Percentiles rank a stretch among this genome's conserved stretches.
phyloP scores from a whole-genome alignment of 2,329 filamentous ascomycete genomes.

The Intubia oerlemansii region DNA sequence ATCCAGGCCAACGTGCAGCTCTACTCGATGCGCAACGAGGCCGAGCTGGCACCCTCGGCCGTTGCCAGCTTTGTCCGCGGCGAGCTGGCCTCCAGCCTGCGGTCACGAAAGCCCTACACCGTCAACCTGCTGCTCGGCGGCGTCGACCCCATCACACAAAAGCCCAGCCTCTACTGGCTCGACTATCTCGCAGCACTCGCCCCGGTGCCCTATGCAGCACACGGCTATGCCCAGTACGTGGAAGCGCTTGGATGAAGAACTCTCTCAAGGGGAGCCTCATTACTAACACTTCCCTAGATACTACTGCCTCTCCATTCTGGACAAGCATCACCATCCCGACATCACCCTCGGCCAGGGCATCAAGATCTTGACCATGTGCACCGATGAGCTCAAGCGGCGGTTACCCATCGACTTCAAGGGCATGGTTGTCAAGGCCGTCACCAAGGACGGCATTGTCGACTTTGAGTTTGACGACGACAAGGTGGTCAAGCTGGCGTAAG shows the following conservation, averaged over 20 bases:
- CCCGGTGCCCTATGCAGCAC: conserved; percentile 80
- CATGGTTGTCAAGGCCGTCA: conserved; percentile 81
- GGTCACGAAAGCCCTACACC: conserved; percentile 84
- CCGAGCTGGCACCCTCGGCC: conserved; percentile 72
- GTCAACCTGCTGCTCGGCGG: conserved; percentile 93
- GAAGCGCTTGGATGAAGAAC: no score
- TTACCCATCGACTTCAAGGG: conserved; percentile 99
- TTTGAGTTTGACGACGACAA: conserved; percentile 71
- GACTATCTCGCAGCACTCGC: conserved; percentile 87
- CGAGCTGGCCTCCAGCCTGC: conserved; percentile 75
- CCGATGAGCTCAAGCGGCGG: conserved; percentile 88
- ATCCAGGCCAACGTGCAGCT: conserved; percentile 97
- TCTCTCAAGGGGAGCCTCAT: neutral
- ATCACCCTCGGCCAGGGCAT: conserved; percentile 77
- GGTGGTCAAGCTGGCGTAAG: conserved; percentile 37
- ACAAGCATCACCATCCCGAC: conserved; percentile 96
- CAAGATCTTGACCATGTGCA: conserved; percentile 86
- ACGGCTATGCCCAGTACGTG: conserved; percentile 80
- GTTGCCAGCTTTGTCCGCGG: conserved; percentile 85
- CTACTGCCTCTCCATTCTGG: conserved; percentile 92
- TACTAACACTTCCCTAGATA: conserved; percentile 30
- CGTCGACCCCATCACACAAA: conserved; percentile 75
- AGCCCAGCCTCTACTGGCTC: conserved; percentile 89
- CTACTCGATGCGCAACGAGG: conserved; percentile 95
- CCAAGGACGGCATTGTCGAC: conserved; percentile 77